Evolutionary conservation across 768 basidiomycete species (phyloP), one percentile per base, ranked within the genome.

Genomic region (Postia placenta): DNA sequence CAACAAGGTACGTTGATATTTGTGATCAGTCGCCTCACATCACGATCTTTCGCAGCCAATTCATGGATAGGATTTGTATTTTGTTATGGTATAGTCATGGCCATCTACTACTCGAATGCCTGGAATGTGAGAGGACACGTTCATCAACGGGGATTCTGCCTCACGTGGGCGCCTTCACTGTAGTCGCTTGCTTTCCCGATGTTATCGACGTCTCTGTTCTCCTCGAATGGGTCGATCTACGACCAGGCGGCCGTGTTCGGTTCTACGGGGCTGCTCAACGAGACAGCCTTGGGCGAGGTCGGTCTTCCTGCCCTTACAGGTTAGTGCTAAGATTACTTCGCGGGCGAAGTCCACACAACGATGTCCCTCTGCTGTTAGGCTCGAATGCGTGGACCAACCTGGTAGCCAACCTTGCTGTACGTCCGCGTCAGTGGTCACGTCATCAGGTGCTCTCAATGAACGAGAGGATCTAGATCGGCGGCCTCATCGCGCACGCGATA

Each of bases 61-160:
- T 74, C 76, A 0, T 81, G 79, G 78, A 55, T 80, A 25, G 81
- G 81, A 4, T 70, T 67, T 50, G 54, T 59, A 12, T 59, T 83
- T 39, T 81, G 77, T 55, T 83, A 81, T 56, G 58, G 76, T 33
- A 68, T 67, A 0, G 69, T 82, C 36, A 69, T 75, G 65, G 77
- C 47, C 2, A 77, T 85, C 36, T 85, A 80, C 63, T 83, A 82
- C 53, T 71, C 74, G n/a, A 77, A 85, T 56, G 64, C 70, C 5
- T 85, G 81, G 80, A 73, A 75, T 53, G 81, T 77, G 57, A 56
- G 58, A 55, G 14, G 17, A 49, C 20, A 25, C 47, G 1, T 35
- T 42, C 25, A n/a, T 3, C 14, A 4, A 22, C 4, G 7, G 17
- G 24, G 25, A 24, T 1, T 48, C n/a, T n/a, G n/a, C n/a, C n/a